A percentile compares a stretch with the other conserved stretches of the same genome.
These are phyloP conservation scores for Nicotiana tomentosiformis DNA, from an alignment of 257 asterid species.

Conservation along the genomic window DNA sequence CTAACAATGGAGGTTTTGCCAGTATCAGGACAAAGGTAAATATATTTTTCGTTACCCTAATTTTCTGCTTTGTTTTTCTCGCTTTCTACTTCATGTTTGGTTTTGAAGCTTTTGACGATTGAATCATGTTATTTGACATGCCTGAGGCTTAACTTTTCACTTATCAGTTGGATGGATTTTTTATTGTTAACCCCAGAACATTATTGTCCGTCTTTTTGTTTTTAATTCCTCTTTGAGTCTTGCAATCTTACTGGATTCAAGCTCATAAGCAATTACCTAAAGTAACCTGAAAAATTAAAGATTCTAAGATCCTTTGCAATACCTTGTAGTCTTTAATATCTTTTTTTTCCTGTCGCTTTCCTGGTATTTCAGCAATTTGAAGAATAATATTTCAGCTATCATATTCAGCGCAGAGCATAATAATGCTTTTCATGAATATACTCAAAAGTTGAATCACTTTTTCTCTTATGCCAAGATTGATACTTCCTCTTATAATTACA, in stretches of 20 bases:
- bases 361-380: not conserved
- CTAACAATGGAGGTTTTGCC: conserved; percentile 94
- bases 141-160: not conserved
- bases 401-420: not conserved
- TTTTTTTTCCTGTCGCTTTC: not conserved
- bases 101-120: not conserved
- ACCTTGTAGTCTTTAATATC: not conserved
- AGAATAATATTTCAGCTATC: not conserved
- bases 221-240: not conserved
- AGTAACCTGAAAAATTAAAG: not conserved
- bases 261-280: not conserved
- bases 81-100: not conserved
- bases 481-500: not conserved
- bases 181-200: not conserved
- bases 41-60: not conserved
- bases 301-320: not conserved
- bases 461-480: not conserved
- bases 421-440: not conserved
- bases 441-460: not conserved
- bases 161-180: not conserved
- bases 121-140: not conserved
- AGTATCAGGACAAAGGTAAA: conserved; percentile 79
- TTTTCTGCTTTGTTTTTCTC: not conserved
- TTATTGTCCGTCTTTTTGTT: not conserved
- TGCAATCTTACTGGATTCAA: not conserved